A percentile compares a stretch with the other conserved stretches of the same genome.
phyloP scores from a whole-genome alignment of 2,329 filamentous ascomycete species.

The Fusarium redolens region DNA sequence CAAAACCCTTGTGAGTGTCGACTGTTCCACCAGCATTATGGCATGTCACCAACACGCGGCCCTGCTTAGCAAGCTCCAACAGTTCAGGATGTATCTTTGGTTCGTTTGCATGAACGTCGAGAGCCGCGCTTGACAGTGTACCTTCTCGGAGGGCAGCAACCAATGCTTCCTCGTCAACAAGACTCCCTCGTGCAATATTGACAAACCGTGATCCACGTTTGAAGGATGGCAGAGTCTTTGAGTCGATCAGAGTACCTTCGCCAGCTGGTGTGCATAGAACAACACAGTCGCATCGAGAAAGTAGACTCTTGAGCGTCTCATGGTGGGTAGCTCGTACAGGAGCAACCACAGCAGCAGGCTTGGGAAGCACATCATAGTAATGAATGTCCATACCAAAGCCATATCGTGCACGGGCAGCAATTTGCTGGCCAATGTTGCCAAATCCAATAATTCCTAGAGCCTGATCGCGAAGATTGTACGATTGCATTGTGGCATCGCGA shows the following conservation, averaged over 20 bases:
- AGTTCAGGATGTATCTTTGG: conserved; percentile 64
- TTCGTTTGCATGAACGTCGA: conserved; percentile 74
- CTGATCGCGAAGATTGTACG: conserved; percentile 72
- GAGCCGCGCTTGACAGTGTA: conserved; percentile 62
- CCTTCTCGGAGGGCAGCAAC: conserved; percentile 67
- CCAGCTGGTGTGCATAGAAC: conserved; percentile 69
- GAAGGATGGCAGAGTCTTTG: conserved; percentile 60
- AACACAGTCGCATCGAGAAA: conserved; percentile 67
- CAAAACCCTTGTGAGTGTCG: conserved; percentile 74
- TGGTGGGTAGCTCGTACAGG: conserved; percentile 62
- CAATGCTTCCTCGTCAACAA: conserved; percentile 74
- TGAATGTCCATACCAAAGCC: conserved; percentile 75
- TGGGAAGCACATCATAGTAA: conserved; percentile 70
- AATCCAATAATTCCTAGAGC: conserved; percentile 75
- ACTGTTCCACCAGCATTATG: conserved; percentile 76
- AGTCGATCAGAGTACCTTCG: conserved; percentile 59
- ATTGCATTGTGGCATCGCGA: conserved; percentile 65
- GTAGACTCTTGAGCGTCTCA: conserved; percentile 61
- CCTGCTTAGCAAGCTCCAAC: conserved; percentile 50
- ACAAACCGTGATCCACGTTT: conserved; percentile 69
- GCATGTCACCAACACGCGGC: conserved; percentile 69
- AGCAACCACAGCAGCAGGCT: conserved; percentile 56
- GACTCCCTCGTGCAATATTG: conserved; percentile 72
- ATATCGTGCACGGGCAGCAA: conserved; percentile 63
- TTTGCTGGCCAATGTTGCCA: conserved; percentile 71